Percentiles rank a stretch among this genome's conserved stretches.
Evolutionary conservation across 2,329 filamentous ascomycete species (phyloP).

Genomic region (Hypoxylon sp.): DNA sequence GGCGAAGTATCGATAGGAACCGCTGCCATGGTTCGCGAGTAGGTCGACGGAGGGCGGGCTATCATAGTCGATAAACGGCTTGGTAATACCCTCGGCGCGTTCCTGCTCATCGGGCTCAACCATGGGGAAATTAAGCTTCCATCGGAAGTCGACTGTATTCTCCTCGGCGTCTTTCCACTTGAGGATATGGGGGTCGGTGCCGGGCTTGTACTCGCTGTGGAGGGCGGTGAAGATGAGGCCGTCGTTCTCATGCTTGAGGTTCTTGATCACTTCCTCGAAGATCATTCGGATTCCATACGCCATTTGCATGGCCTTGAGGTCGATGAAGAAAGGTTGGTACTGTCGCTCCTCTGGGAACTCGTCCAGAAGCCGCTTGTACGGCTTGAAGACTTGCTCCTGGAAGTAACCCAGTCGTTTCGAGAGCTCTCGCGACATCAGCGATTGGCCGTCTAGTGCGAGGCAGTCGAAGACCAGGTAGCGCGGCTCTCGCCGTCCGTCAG

Average conservation of each 20-base stretch:
- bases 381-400: constrained; percentile 76
- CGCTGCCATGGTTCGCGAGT: constrained; percentile 71
- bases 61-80: constrained; percentile 80
- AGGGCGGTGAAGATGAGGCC: constrained; percentile 98
- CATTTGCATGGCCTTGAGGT: constrained; percentile 89
- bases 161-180: constrained; percentile 98
- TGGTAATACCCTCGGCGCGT: constrained; percentile 69
- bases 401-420: constrained; percentile 92
- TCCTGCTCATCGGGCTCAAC: constrained; percentile 75
- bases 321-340: constrained; percentile 80
- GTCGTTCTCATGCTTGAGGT: constrained; percentile 90
- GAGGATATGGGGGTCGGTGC: constrained; percentile 91
- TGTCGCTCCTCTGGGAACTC: constrained; percentile 73
- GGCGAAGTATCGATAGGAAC: constrained; percentile 70
- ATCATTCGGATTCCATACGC: constrained; percentile 91
- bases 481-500: constrained; percentile 72
- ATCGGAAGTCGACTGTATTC: constrained; percentile 92
- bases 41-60: constrained; percentile 78
- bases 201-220: constrained; percentile 83
- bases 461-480: constrained; percentile 95
- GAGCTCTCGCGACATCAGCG: constrained; percentile 79
- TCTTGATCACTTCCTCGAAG: constrained; percentile 86
- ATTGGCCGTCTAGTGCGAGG: constrained; percentile 79
- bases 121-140: constrained; percentile 78
- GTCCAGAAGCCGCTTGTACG: constrained; percentile 70